A percentile compares a stretch with the other conserved stretches of the same genome.
These are phyloP conservation scores for Fonsecaea pedrosoi DNA, from an alignment of 2,329 filamentous ascomycete genomes.

Conservation along the genomic window DNA sequence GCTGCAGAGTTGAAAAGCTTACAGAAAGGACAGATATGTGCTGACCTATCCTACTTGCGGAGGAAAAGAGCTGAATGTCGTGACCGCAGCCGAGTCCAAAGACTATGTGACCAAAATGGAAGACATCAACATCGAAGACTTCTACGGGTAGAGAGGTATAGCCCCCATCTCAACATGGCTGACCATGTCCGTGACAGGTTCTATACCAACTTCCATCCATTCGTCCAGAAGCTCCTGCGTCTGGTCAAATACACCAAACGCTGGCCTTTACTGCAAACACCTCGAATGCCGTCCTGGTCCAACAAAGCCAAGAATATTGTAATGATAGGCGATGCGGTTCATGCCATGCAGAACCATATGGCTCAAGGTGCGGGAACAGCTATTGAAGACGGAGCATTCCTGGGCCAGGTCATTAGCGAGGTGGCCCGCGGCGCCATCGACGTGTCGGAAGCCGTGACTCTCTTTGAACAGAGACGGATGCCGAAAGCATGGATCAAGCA, in stretches of 20 bases:
- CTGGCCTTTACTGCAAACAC: constrained; percentile 54
- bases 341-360: constrained; percentile 54
- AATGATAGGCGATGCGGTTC: constrained; percentile 46
- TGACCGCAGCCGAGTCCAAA: constrained; percentile 17
- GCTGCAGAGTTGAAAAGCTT: not conserved
- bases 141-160: constrained; percentile 8
- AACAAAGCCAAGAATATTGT: constrained; percentile 50
- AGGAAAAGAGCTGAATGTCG: constrained; percentile 18
- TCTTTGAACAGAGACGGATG: constrained; percentile 52
- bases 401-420: constrained; percentile 46
- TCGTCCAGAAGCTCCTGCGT: constrained; percentile 13
- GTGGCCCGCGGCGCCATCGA: constrained; percentile 45
- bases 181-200: constrained; percentile 1
- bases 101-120: constrained; percentile 20
- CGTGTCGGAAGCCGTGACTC: constrained; percentile 45
- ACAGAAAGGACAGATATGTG: constrained; percentile 7
- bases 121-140: constrained; percentile 17
- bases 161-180: not conserved
- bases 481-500: constrained; percentile 52
- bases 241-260: constrained; percentile 35
- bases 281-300: constrained; percentile 50
- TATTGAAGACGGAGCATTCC: constrained; percentile 53
- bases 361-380: constrained; percentile 53
- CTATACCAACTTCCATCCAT: constrained; percentile 18
- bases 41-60: constrained; percentile 13